A percentile compares a stretch with the other conserved stretches of the same genome.
Evolutionary conservation across 352 stramenopile species (phyloP).

Genomic region (Plasmopara muralis): DNA sequence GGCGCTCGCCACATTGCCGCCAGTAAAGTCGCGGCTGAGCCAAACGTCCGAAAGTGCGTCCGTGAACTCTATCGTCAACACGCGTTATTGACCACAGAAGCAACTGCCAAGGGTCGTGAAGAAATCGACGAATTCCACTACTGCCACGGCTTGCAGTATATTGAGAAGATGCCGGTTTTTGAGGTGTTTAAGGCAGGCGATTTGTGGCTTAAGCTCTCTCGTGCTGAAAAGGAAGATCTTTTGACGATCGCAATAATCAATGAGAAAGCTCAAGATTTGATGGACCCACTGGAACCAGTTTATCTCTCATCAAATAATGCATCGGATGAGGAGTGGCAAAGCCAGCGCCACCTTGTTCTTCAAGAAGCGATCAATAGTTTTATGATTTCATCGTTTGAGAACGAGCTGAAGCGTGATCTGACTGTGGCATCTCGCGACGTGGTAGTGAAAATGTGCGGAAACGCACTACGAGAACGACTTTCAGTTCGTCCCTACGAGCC

Average conservation of each 20-base stretch:
- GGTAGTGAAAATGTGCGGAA: constrained; percentile 71
- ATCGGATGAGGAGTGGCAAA: constrained; percentile 81
- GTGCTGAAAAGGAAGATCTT: constrained; percentile 81
- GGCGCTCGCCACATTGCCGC: constrained; percentile 83
- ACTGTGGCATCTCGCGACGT: constrained; percentile 60
- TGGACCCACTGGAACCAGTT: constrained; percentile 74
- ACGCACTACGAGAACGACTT: constrained; percentile 56
- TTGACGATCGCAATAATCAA: constrained; percentile 71
- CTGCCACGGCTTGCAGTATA: constrained; percentile 80
- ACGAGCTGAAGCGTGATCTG: constrained; percentile 77
- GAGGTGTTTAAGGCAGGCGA: constrained; percentile 70
- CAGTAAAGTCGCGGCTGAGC: constrained; percentile 77
- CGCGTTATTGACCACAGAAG: constrained; percentile 64
- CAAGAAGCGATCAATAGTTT: constrained; percentile 80
- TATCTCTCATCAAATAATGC: constrained; percentile 48
- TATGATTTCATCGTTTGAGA: constrained; percentile 81
- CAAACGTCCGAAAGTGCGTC: constrained; percentile 79
- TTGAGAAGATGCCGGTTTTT: constrained; percentile 76
- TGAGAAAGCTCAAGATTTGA: constrained; percentile 73
- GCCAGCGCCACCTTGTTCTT: constrained; percentile 73
- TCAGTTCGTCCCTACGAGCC: constrained; percentile 74
- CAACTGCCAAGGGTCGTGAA: constrained; percentile 73
- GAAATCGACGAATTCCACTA: constrained; percentile 89
- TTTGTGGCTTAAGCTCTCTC: constrained; percentile 69
- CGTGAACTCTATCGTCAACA: constrained; percentile 80